Evolutionary conservation across 176 grass and related monocot species (phyloP).

Genomic region (Oryza meridionalis): DNA sequence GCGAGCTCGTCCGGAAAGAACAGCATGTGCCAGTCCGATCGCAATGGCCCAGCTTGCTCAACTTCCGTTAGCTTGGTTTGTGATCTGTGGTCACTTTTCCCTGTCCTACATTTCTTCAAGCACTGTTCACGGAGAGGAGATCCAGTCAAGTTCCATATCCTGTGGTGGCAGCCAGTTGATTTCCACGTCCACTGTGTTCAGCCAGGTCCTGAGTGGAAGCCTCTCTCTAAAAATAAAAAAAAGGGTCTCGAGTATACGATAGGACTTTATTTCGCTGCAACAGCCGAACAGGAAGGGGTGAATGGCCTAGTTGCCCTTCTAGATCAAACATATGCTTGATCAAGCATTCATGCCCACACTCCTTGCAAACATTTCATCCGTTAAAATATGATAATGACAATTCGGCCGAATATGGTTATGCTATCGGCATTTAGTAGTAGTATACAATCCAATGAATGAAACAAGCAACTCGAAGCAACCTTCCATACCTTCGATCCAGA

Average conservation of each 20-base stretch:
- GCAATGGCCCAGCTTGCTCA: neutral
- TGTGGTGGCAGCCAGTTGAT: neutral
- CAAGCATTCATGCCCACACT: neutral
- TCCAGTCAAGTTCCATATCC: neutral
- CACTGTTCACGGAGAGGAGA: neutral
- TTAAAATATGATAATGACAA: neutral
- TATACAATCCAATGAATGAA: constrained; percentile 18
- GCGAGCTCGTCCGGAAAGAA: neutral
- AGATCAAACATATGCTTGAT: neutral
- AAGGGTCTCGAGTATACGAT: too few relatives aligned
- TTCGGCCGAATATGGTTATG: neutral
- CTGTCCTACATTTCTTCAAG: neutral
- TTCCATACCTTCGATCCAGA: constrained; percentile 11
- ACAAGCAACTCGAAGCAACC: constrained; percentile 17
- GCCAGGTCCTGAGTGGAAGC: neutral
- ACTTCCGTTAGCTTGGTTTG: neutral
- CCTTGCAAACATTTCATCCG: neutral
- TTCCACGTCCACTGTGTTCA: neutral
- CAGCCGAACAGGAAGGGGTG: neutral
- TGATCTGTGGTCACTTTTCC: neutral
- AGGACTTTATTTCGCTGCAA: neutral
- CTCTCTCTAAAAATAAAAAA: too few relatives aligned
- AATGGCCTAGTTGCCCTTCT: neutral
- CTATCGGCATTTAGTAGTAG: neutral
- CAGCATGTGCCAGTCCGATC: neutral